Evolutionary conservation across 148 eudicot species (phyloP), one percentile per base, ranked within the genome.

Genomic region (Mesembryanthemum crystallinum): DNA sequence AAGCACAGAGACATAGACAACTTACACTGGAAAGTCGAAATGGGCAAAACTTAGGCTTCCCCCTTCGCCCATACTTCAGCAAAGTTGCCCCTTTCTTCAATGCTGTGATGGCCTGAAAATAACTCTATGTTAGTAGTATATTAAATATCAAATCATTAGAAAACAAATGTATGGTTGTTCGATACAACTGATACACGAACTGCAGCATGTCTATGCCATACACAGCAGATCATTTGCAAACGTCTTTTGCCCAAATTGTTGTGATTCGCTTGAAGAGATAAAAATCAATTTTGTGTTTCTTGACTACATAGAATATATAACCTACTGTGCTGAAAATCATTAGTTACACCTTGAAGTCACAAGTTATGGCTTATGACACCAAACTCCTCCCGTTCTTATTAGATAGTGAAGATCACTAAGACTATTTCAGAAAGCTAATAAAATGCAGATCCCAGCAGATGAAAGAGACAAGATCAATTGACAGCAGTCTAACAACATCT

Each of bases 61-160:
- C 97, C 79, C 94, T 88, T 84, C 97, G 88, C 74, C 97, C 94
- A 80, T 92, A 92, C 78, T 92, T 92, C 63, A 92, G 88, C 80
- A 92, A 86, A 73, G 78, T 73, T 39, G 94, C 94, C 39, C 97
- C 97, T 83, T 90, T 92, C 87, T 92, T 92, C 69, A 89, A 86
- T 71, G 97, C 94, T 73, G 90, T 92, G 73, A 92, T 82, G 25
- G 94, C 97, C 97, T 89, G 90, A 43, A 64, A 54, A 55, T 54
- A 30, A 51, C 30, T 68, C 45, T 12, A 23, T 15, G 13, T 69
- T 30, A 45, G 58, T 47, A 25, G 58, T 47, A 25, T 69, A 18
- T 69, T 29, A 9, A 29, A 57, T 63, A 70, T 49, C 27, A 11
- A 63, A 63, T 30, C n/a, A 76, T 20, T 21, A n/a, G 68, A 68